phyloP scores from a whole-genome alignment of 1,284 basidiomycete species.

The Ceratobasidium sp. region DNA sequence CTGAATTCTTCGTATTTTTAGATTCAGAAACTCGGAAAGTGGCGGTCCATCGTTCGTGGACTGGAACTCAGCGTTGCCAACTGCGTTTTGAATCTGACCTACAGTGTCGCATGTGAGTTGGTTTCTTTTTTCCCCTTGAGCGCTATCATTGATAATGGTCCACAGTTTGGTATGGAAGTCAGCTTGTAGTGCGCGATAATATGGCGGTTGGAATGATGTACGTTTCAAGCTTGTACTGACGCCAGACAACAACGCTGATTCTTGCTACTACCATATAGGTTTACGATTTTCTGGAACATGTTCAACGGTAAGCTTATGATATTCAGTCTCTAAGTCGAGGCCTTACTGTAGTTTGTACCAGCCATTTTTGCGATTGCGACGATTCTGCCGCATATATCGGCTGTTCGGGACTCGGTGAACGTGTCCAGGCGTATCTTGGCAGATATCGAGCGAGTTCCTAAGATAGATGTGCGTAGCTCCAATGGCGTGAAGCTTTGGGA shows the following conservation, averaged over 20 bases:
- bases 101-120: constrained; percentile 40
- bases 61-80: constrained; percentile 50
- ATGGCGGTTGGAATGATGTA: constrained; percentile 33
- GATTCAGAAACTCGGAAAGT: constrained; percentile 51
- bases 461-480: constrained; percentile 52
- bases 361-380: constrained; percentile 48
- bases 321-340: neutral
- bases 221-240: neutral
- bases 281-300: constrained; percentile 45
- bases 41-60: constrained; percentile 49
- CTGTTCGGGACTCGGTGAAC: constrained; percentile 38
- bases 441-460: constrained; percentile 52
- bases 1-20: constrained; percentile 46
- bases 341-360: neutral
- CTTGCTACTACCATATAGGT: constrained; percentile 21
- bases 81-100: constrained; percentile 43
- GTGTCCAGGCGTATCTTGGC: constrained; percentile 47
- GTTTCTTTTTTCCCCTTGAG: neutral
- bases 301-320: constrained; percentile 14
- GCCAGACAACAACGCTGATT: constrained; percentile 41
- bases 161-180: constrained; percentile 51
- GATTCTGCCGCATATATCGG: constrained; percentile 52
- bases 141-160: neutral
- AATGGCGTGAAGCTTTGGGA: constrained; percentile 46
- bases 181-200: constrained; percentile 29